These are phyloP conservation scores for Dianthus caryophyllus DNA, from an alignment of 148 eudicot species.

Conservation along the genomic window DNA sequence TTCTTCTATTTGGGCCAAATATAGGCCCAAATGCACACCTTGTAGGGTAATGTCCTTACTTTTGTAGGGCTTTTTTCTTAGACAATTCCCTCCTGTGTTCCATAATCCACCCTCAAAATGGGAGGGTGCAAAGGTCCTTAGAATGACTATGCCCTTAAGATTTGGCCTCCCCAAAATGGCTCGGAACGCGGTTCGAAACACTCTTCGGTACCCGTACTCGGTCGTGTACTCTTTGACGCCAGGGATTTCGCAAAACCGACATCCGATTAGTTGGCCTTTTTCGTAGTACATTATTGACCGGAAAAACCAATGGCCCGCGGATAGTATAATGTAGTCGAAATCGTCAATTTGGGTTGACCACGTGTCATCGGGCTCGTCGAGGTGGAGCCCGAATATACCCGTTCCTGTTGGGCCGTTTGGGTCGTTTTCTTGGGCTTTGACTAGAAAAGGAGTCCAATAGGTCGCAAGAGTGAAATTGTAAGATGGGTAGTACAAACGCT, in stretches of 20 bases:
- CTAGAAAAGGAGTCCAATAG: conserved; percentile 26
- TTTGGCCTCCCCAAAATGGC: conserved; percentile 35
- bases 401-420: conserved; percentile 37
- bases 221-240: conserved; percentile 37
- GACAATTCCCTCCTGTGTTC: conserved; percentile 52
- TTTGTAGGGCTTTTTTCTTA: conserved; percentile 38
- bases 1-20: conserved; percentile 41
- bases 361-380: conserved; percentile 43
- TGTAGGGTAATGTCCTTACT: conserved; percentile 37
- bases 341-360: conserved; percentile 47
- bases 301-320: conserved; percentile 56
- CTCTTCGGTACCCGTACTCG: conserved; percentile 39
- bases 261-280: conserved; percentile 37
- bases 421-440: conserved; percentile 26
- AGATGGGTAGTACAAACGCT: conserved; percentile 34
- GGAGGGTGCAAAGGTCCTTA: conserved; percentile 53
- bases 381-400: conserved; percentile 40
- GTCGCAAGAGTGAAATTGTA: conserved; percentile 50
- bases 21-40: conserved; percentile 31
- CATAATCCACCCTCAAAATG: conserved; percentile 58
- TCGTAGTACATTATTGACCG: conserved; percentile 44
- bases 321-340: conserved; percentile 50
- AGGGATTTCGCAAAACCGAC: conserved; percentile 42
- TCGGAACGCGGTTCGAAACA: conserved; percentile 43
- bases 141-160: conserved; percentile 33